Base-by-base conservation (phyloP, 371 early-diverging fungal species). In the Batkoa obscura region DNA sequence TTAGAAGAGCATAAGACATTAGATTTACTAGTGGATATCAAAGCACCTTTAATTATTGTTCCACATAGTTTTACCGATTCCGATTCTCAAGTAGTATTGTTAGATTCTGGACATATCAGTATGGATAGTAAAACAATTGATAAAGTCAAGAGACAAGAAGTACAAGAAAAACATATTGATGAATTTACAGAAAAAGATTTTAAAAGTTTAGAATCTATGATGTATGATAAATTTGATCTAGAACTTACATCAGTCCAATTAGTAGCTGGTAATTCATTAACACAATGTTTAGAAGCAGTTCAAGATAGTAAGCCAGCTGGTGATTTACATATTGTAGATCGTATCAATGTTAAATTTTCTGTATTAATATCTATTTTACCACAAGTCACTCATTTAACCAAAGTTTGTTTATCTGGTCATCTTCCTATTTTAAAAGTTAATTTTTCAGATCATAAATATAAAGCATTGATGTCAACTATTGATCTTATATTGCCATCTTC, bases 11-110 rank as follows among this genome's bases (percentile, higher is more conserved):
- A 93, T 67, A 87, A 83, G 46, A 86, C 88, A 0, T 59, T 91
- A 12, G 90, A 94, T 65, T 66, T 96, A 13, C 79, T 81, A 41
- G 75, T 98, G n/a, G 92, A 96, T 62, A 79, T 94, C 70, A 90
- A 92, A 60, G 98, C 98, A 3, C 98, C 98, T 0, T 84, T 96
- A 41, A 79, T 98, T 65, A 79, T 96, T n/a, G 69, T 98, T 36
- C 96, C 95, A 0, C 23, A 45, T 58, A 83, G 86, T 60, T 83
- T 84, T 59, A 79, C 79, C 0, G 75, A 78, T 38, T 64, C 65
- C 37, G 66, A 76, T 39, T 72, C 82, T 23, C 70, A 77, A 30
- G 80, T 86, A 6, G 75, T 90, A 6, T 85, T 94, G 0, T 65
- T 96, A 31, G 97, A 98, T 66, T 86, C 89, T 2, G 98, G 98